phyloP scores from a whole-genome alignment of 768 basidiomycete genomes.

The Steccherinum ochraceum region DNA sequence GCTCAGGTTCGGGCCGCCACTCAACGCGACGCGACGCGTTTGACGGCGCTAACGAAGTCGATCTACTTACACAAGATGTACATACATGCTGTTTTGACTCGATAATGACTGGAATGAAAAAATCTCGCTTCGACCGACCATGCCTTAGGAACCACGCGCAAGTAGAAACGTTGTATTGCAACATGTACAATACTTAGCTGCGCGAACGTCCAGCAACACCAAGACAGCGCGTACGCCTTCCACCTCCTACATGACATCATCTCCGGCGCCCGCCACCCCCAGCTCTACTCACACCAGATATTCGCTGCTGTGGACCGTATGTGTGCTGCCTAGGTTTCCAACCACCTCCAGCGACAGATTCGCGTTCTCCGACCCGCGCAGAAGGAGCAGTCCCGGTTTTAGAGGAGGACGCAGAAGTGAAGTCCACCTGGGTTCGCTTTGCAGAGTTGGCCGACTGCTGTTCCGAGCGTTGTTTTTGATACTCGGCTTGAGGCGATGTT shows the following conservation, averaged over 20 bases:
- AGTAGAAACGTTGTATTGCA: no score
- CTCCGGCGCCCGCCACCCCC: background rate
- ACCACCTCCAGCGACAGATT: background rate
- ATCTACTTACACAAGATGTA: no score
- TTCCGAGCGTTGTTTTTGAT: slow-evolving; percentile 35
- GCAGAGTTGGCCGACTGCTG: slow-evolving; percentile 30
- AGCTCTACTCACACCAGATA: background rate
- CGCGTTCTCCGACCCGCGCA: background rate
- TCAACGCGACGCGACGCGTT: no score
- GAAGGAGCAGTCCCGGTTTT: background rate
- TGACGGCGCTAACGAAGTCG: no score
- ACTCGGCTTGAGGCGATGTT: slow-evolving; percentile 25
- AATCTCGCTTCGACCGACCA: no score
- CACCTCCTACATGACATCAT: background rate
- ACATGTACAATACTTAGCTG: no score
- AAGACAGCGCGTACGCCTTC: no score
- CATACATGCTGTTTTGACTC: no score
- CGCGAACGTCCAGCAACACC: no score
- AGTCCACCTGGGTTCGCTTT: slow-evolving; percentile 38
- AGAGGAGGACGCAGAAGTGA: slow-evolving; percentile 22
- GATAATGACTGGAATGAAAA: no score
- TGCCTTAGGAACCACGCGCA: no score
- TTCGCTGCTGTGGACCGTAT: background rate
- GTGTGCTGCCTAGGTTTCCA: background rate
- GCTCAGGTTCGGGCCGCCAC: no score